Conservation (phyloP, 2,329 filamentous ascomycete genomes). For the Shiraia bambusicola region DNA sequence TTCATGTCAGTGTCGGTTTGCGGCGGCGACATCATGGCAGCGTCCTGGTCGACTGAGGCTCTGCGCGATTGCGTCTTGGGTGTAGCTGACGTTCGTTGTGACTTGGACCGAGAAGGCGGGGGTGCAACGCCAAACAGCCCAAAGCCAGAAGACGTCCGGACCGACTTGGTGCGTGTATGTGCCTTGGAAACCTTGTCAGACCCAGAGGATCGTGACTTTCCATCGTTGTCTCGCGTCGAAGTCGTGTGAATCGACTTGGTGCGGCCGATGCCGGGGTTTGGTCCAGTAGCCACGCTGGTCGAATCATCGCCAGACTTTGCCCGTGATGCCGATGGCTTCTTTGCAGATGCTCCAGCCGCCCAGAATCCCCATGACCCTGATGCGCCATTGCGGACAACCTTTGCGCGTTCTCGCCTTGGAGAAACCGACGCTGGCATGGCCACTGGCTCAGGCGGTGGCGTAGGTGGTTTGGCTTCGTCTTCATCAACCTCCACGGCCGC, state of each 20-base stretch:
- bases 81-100: conserved; percentile 62
- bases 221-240: conserved; percentile 59
- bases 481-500: conserved; percentile 28
- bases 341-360: conserved; percentile 56
- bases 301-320: conserved; percentile 40
- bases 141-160: conserved; percentile 61
- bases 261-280: conserved; percentile 50
- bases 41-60: conserved; percentile 65
- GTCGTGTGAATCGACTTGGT: conserved; percentile 59
- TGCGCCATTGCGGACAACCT: conserved; percentile 69
- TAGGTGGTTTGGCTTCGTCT: conserved; percentile 46
- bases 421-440: conserved; percentile 51
- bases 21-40: conserved; percentile 70
- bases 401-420: conserved; percentile 71
- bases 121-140: conserved; percentile 60
- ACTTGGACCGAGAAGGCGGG: conserved; percentile 65
- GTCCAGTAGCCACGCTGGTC: conserved; percentile 24
- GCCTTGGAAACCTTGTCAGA: conserved; percentile 68
- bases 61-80: conserved; percentile 65
- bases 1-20: conserved; percentile 63
- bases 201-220: conserved; percentile 67
- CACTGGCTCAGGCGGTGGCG: conserved; percentile 49
- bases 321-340: conserved; percentile 34
- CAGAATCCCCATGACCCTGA: conserved; percentile 75
- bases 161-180: conserved; percentile 52